Conservation (phyloP, 1,139 yeast species). For the Debaryomyces sp. region DNA sequence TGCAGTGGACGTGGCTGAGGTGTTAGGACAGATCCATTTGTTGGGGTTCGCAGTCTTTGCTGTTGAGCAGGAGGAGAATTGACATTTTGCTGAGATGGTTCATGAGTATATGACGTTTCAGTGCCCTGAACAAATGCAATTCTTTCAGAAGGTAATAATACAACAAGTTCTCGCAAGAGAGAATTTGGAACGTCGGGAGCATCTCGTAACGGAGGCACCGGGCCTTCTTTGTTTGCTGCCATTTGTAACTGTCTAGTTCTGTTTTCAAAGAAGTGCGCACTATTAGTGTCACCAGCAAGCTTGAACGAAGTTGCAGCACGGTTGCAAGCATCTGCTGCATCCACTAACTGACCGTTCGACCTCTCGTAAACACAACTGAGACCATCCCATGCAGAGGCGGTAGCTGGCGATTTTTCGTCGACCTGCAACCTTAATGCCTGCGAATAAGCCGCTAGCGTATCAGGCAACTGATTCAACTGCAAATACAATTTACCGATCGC, state of each 20-base stretch:
- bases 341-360: slow-evolving; percentile 60
- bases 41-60: slow-evolving; percentile 15
- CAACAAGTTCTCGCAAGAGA: slow-evolving; percentile 51
- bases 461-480: slow-evolving; percentile 60
- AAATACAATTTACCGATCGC: slow-evolving; percentile 65
- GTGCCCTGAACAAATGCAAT: slow-evolving; percentile 37
- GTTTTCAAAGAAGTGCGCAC: slow-evolving; percentile 44
- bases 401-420: slow-evolving; percentile 51
- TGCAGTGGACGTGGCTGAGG: slow-evolving; percentile 13
- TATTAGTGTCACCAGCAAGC: slow-evolving; percentile 48
- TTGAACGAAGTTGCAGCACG: slow-evolving; percentile 56
- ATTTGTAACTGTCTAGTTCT: slow-evolving; percentile 43
- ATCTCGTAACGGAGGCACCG: slow-evolving; percentile 46
- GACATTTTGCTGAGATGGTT: not conserved
- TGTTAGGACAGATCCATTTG: slow-evolving; percentile 12
- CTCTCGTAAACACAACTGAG: slow-evolving; percentile 64
- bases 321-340: slow-evolving; percentile 61
- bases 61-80: slow-evolving; percentile 15
- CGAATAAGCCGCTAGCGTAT: slow-evolving; percentile 67
- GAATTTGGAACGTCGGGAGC: slow-evolving; percentile 54
- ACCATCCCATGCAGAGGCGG: slow-evolving; percentile 70
- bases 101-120: not conserved
- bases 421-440: slow-evolving; percentile 59
- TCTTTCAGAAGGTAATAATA: slow-evolving; percentile 45
- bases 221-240: slow-evolving; percentile 46